Evolutionary conservation across 208 protist species (phyloP).

Genomic region (Lotmaria passim): DNA sequence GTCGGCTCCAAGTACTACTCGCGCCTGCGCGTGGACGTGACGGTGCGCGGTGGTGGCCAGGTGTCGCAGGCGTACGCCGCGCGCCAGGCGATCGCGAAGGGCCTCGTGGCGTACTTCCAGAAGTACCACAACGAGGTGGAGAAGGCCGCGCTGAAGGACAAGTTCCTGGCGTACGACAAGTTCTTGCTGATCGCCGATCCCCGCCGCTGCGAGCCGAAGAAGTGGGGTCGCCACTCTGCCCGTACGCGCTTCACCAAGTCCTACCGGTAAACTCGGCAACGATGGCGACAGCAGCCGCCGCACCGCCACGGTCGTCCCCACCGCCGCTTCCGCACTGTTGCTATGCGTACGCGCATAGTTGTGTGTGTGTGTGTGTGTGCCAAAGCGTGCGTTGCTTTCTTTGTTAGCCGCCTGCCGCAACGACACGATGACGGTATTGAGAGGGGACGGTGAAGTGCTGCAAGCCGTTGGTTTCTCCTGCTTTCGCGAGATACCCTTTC

Average conservation of each 20-base stretch:
- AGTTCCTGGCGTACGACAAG: slow-evolving; percentile 97
- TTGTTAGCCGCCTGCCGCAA: no score
- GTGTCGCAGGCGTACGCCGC: slow-evolving; percentile 99
- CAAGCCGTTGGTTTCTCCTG: no score
- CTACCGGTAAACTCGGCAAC: slow-evolving; percentile 95
- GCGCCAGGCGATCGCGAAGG: slow-evolving; percentile 99
- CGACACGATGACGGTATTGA: no score
- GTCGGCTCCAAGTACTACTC: slow-evolving; percentile 95
- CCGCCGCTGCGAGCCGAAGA: slow-evolving; percentile 99
- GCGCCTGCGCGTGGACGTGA: slow-evolving; percentile 98
- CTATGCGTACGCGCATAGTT: background rate
- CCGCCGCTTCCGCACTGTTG: background rate
- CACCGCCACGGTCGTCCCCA: background rate
- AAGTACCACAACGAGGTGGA: slow-evolving; percentile 97
- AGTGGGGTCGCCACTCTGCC: slow-evolving; percentile 99
- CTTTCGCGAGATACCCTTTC: no score
- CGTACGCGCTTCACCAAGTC: slow-evolving; percentile 99
- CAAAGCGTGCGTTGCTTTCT: no score
- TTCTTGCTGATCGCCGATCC: slow-evolving; percentile 99
- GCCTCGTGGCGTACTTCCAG: slow-evolving; percentile 99
- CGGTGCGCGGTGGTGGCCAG: slow-evolving; percentile 97
- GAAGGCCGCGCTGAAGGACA: slow-evolving; percentile 99
- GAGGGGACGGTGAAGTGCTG: no score
- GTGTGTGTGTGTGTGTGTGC: slow-evolving; percentile 12
- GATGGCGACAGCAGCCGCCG: background rate